Conservation (phyloP, 108 stramenopile genomes). For the Nitzschia sp. region DNA sequence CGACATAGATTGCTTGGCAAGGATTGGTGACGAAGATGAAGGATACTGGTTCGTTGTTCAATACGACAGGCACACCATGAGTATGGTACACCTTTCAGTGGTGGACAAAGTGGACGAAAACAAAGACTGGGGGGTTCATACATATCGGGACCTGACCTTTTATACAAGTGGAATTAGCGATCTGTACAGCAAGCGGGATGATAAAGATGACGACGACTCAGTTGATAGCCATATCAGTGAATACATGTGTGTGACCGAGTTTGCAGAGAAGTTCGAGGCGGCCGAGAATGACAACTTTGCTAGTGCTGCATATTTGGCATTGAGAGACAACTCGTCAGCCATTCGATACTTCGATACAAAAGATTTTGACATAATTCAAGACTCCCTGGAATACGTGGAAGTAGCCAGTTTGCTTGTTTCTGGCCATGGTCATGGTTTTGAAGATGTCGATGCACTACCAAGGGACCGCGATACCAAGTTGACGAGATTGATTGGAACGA, state of each 20-base stretch:
- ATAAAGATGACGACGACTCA: slow-evolving; percentile 46
- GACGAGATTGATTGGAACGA: slow-evolving; percentile 34
- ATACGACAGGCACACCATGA: slow-evolving; percentile 62
- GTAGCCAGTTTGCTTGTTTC: slow-evolving; percentile 29
- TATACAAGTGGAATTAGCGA: slow-evolving; percentile 69
- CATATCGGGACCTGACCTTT: slow-evolving; percentile 49
- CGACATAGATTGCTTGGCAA: slow-evolving; percentile 26
- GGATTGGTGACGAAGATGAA: slow-evolving; percentile 32
- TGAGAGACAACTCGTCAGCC: slow-evolving; percentile 24
- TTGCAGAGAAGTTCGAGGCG: slow-evolving; percentile 47
- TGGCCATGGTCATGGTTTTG: slow-evolving; percentile 21
- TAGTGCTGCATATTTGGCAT: slow-evolving; percentile 55
- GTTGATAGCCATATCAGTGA: slow-evolving; percentile 51
- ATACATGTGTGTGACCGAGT: slow-evolving; percentile 47
- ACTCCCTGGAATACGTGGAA: slow-evolving; percentile 33
- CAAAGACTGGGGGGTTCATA: slow-evolving; percentile 5
- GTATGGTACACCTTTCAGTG: slow-evolving; percentile 47
- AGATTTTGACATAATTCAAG: slow-evolving; percentile 28
- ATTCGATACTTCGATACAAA: slow-evolving; percentile 17
- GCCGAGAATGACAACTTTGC: slow-evolving; percentile 57
- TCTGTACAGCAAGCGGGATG: slow-evolving; percentile 68
- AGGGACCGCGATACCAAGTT: slow-evolving; percentile 44
- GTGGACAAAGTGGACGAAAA: slow-evolving; percentile 19
- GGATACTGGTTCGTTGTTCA: slow-evolving; percentile 71
- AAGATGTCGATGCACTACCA: slow-evolving; percentile 11